These are phyloP conservation scores for Scleroderma citrinum DNA, from an alignment of 768 basidiomycete genomes.

Conservation along the genomic window DNA sequence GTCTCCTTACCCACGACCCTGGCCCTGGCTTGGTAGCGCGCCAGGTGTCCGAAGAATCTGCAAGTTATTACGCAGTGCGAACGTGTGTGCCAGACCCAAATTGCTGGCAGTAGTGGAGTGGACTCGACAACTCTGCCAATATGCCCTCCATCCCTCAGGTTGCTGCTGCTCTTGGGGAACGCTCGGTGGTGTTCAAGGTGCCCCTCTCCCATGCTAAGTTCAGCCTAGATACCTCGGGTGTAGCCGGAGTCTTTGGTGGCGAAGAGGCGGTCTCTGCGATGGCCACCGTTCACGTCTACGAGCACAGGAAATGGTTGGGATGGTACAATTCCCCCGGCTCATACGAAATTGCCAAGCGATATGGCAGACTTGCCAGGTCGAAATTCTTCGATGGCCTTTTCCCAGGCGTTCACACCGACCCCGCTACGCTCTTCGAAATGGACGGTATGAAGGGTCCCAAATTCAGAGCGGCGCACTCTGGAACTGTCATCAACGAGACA, in stretches of 20 bases:
- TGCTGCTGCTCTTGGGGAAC: neutral
- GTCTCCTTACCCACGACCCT: too few species aligned
- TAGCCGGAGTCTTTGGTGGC: constrained; percentile 11
- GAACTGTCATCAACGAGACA: constrained; percentile 14
- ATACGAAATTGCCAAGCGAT: constrained; percentile 25
- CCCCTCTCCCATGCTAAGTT: constrained; percentile 11
- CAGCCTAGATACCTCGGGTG: constrained; percentile 20
- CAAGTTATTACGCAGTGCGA: neutral
- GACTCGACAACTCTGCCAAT: neutral
- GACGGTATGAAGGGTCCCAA: constrained; percentile 17
- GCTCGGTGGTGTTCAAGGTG: neutral
- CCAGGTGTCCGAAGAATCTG: too few species aligned
- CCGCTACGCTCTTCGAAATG: constrained; percentile 17
- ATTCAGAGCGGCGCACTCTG: constrained; percentile 15
- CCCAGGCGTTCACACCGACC: constrained; percentile 19
- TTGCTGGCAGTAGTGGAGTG: neutral
- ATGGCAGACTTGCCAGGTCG: constrained; percentile 21
- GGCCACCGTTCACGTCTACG: constrained; percentile 26
- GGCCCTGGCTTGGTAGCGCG: too few species aligned
- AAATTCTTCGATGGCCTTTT: constrained; percentile 23
- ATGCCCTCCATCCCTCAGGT: neutral
- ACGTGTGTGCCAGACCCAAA: neutral
- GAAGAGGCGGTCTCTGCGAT: constrained; percentile 29
- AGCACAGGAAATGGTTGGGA: constrained; percentile 22
- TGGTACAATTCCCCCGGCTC: constrained; percentile 32